A percentile compares a stretch with the other conserved stretches of the same genome.
Conservation (phyloP, 495 filamentous ascomycete species). For the Aeminium ludgeri region DNA sequence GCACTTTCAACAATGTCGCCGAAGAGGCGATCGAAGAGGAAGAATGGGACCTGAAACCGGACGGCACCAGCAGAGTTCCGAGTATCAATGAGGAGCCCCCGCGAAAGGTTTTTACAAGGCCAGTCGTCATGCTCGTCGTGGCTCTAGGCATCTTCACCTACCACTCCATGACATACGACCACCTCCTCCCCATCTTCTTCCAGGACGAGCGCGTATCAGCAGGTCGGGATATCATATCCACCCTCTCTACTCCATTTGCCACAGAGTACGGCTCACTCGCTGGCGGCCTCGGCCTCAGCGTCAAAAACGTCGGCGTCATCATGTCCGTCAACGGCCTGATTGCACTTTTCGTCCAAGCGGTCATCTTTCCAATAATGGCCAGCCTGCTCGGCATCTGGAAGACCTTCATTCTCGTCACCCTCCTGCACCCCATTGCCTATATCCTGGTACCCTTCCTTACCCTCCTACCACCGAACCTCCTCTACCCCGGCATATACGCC, state of each 20-base stretch:
- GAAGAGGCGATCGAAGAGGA: slow-evolving; percentile 27
- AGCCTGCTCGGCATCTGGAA: slow-evolving; percentile 56
- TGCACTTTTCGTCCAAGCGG: slow-evolving; percentile 59
- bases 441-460: slow-evolving; percentile 55
- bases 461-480: slow-evolving; percentile 37
- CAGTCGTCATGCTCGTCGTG: slow-evolving; percentile 50
- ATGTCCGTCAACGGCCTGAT: slow-evolving; percentile 67
- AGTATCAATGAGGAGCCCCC: slow-evolving; percentile 19
- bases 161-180: slow-evolving; percentile 76
- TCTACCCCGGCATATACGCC: slow-evolving; percentile 57
- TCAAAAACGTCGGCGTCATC: slow-evolving; percentile 56
- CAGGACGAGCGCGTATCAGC: slow-evolving; percentile 41
- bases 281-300: slow-evolving; percentile 58
- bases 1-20: slow-evolving; percentile 50
- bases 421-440: slow-evolving; percentile 61
- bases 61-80: slow-evolving; percentile 28
- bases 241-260: slow-evolving; percentile 12
- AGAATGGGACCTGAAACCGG: slow-evolving; percentile 30
- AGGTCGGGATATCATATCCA: slow-evolving; percentile 5
- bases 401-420: slow-evolving; percentile 53
- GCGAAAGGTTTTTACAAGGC: slow-evolving; percentile 42
- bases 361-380: slow-evolving; percentile 56
- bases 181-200: slow-evolving; percentile 68
- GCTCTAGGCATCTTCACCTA: slow-evolving; percentile 73
- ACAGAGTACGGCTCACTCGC: slow-evolving; percentile 40